Conservation (phyloP, 352 stramenopile genomes). For the Globisporangium alternatum region DNA sequence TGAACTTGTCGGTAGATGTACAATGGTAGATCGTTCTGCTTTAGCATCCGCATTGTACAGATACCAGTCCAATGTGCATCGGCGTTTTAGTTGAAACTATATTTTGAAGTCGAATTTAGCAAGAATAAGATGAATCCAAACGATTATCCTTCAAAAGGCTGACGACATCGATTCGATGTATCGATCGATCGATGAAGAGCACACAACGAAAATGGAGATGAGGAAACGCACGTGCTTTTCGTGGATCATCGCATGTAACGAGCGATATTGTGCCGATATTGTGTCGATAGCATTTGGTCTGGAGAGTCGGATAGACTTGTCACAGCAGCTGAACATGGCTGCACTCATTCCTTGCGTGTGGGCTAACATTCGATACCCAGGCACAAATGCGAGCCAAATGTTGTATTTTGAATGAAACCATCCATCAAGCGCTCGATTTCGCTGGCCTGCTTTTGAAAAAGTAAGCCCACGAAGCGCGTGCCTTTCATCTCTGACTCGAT, state of each 20-base stretch:
- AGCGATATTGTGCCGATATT: not conserved
- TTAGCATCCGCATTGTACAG: no score
- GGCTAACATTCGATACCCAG: not conserved
- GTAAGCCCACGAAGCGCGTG: not conserved
- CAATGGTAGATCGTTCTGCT: no score
- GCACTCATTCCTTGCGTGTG: conserved; percentile 5
- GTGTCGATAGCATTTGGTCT: not conserved
- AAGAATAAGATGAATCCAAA: not conserved
- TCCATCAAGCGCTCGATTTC: not conserved
- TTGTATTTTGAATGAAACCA: not conserved
- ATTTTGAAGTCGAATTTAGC: no score
- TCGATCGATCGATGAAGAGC: not conserved
- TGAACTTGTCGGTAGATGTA: no score
- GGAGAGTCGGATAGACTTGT: not conserved
- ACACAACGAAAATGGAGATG: not conserved
- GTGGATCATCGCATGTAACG: not conserved
- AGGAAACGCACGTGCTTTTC: no score
- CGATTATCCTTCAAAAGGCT: not conserved
- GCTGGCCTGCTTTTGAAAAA: not conserved
- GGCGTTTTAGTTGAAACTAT: no score
- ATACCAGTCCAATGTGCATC: no score
- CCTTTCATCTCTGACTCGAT: not conserved
- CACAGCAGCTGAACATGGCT: conserved; percentile 5
- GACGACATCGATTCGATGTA: conserved; percentile 4
- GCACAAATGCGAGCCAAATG: not conserved